phyloP scores from a whole-genome alignment of 23 red algal genomes.

The Cyanidiococcus yangmingshanensis region DNA sequence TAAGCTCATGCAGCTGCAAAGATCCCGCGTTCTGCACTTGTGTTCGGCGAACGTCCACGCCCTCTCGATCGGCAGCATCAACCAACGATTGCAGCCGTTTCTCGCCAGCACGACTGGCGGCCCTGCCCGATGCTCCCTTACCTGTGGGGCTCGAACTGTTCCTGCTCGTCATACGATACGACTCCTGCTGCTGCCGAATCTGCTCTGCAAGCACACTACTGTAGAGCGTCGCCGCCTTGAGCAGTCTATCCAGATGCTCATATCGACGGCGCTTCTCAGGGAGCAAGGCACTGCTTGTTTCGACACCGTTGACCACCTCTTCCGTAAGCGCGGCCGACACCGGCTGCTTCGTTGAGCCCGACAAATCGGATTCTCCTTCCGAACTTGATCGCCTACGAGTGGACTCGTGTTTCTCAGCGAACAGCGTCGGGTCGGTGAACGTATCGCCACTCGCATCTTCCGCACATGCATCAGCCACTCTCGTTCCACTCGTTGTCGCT shows the following conservation, averaged over 20 bases:
- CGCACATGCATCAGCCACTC: no score
- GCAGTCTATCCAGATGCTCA: constrained; percentile 25
- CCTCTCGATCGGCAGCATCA: background rate
- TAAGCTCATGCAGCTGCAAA: constrained; percentile 16
- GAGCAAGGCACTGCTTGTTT: background rate
- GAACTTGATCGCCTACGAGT: no score
- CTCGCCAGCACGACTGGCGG: background rate
- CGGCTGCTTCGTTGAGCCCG: no score
- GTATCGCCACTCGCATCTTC: no score
- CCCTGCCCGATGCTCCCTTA: background rate
- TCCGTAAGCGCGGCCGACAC: background rate
- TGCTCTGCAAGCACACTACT: constrained; percentile 8
- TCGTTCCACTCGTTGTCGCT: no score
- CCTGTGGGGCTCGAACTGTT: background rate
- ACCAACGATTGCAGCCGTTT: background rate
- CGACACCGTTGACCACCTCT: background rate
- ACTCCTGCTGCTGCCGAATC: constrained; percentile 10
- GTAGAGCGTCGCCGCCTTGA: constrained; percentile 16
- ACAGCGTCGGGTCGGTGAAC: no score
- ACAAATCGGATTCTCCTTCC: no score
- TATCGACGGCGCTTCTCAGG: background rate
- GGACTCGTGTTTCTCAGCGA: no score
- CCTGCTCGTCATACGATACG: background rate
- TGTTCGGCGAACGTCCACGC: background rate
- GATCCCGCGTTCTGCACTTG: background rate